These are phyloP conservation scores for Centella asiatica DNA, from an alignment of 129 eudicot genomes.

Conservation along the genomic window DNA sequence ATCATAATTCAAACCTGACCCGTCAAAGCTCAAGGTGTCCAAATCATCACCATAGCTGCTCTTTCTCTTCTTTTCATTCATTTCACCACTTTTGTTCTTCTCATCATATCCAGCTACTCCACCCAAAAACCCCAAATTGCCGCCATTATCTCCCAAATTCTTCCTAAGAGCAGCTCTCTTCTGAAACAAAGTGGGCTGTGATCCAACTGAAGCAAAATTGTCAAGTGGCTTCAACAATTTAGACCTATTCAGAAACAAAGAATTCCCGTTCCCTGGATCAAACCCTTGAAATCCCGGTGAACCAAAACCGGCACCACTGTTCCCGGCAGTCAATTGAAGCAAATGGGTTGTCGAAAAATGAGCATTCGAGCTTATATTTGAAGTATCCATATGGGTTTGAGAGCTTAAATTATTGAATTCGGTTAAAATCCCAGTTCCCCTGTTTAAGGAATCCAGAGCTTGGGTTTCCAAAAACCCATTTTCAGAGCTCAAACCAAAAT, in stretches of 20 bases:
- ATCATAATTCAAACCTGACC: slow-evolving; percentile 60
- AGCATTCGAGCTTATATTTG: slow-evolving; percentile 33
- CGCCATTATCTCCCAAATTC: slow-evolving; percentile 33
- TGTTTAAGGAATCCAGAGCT: slow-evolving; percentile 12
- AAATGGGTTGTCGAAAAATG: slow-evolving; percentile 36
- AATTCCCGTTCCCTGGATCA: slow-evolving; percentile 29
- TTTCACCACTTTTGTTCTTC: slow-evolving; percentile 15
- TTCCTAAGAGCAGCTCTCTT: slow-evolving; percentile 80
- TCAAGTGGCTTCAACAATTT: slow-evolving; percentile 69
- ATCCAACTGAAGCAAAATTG: slow-evolving; percentile 41
- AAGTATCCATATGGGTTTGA: slow-evolving; percentile 33
- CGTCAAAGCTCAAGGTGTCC: slow-evolving; percentile 68
- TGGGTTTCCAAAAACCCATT: slow-evolving; percentile 29
- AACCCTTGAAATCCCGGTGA: slow-evolving; percentile 33
- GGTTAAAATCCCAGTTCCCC: slow-evolving; percentile 20
- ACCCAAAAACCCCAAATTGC: slow-evolving; percentile 31
- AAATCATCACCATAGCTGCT: slow-evolving; percentile 55
- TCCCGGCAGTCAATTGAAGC: slow-evolving; percentile 43
- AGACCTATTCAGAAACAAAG: slow-evolving; percentile 57
- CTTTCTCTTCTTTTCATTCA: slow-evolving; percentile 43
- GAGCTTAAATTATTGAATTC: slow-evolving; percentile 37
- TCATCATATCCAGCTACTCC: slow-evolving; percentile 15
- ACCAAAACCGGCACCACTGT: slow-evolving; percentile 32
- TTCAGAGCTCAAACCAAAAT: slow-evolving; percentile 41
- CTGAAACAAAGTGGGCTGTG: slow-evolving; percentile 75